Base-by-base conservation (phyloP, 106 monocot genomes). In the Apostasia ramifera region DNA sequence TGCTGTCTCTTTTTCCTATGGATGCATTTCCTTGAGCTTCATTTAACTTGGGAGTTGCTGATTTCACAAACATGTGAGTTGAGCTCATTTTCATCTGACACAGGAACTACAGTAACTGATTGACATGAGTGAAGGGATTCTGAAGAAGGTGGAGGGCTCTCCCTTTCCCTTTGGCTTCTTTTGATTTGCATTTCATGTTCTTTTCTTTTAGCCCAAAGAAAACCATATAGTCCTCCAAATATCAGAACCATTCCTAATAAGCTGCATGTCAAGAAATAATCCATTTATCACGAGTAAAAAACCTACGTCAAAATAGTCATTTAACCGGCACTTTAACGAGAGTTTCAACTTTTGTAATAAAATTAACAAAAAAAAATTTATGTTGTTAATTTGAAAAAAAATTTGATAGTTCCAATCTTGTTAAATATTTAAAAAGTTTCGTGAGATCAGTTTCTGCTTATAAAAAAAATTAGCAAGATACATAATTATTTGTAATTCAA, bases 191-290 rank as follows among this genome's bases (percentile, higher is more conserved):
- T n/a, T 2, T 8, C 26, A 59, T 5, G n/a, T 40, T 73, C 73
- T 2, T 73, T 64, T 9, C n/a, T 51, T 54, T 73, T 65, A 12
- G 41, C 73, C 73, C 73, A 65, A 2, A 73, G 64, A 56, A 73
- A 73, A 38, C 46, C 73, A 73, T 66, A 65, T 1, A 73, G 73
- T 2, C 73, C 73, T 38, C 64, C 44, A 45, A 73, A 45, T 44
- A 73, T 73, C 65, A 73, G 26, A 10, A 49, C 7, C 55, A 56
- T 65, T 14, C 73, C 73, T 47, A 73, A n/a, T 26, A 73, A 73
- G 26, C 65, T 73, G 56, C 63, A 73, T 37, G 14, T 26, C 5
- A 0, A 14, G 10, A 26, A 14, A 58, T 1, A 14, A 26, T 26
- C 26, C 26, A 26, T 26, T 26, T 26, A 26, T 26, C 26, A 26